Base-by-base conservation (phyloP, 139 green algal genomes). In the Chlorella sp. region DNA sequence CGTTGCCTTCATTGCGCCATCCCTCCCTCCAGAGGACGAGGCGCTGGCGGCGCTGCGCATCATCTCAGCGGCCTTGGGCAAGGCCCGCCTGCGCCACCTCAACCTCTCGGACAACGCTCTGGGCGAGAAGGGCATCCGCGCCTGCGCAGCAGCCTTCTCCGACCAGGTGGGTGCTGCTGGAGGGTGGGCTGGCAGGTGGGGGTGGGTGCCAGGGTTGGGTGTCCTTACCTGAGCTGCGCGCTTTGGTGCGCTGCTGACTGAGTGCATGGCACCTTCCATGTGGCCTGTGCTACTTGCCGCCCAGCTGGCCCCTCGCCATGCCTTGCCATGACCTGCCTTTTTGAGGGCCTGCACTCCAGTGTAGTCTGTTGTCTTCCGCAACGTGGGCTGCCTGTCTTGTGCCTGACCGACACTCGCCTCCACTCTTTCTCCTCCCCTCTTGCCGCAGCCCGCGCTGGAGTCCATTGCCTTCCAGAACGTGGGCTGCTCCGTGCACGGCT, bases 51-150 rank as follows among this genome's bases (percentile, higher is more conserved):
- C 91, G 36, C 88, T 98, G 86, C 88, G 91, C 30, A 94, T 93
- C 32, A 86, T 98, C 23, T 88, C 81, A 60, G 81, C 86, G 0
- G 94, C 91, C 0, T 87, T 98, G 67, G 67, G 83, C 23, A 73
- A 57, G 39, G 87, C 91, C 1, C 79, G 87, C 30, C 86, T 96
- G 78, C 79, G 63, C 36, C 55, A 87, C 57, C 88, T 99, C 18
- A 92, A 99, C 91, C 85, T 99, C 4, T 94, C 87, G 16, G 94
- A 98, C 92, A 98, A 99, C 73, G 96, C 96, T 18, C 92, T 99
- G 23, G 96, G 96, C 0, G 96, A 98, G 90, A 99, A 98, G 93
- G 96, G 96, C 73, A 88, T 99, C 32, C 90, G 95, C 5, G 96
- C 96, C 28, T 95, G 88, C 74, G 88, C 89, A 17, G 92, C 88